A percentile compares a stretch with the other conserved stretches of the same genome.
These are phyloP conservation scores for Agarophyton chilense DNA, from an alignment of 23 red algal species.

Conservation along the genomic window DNA sequence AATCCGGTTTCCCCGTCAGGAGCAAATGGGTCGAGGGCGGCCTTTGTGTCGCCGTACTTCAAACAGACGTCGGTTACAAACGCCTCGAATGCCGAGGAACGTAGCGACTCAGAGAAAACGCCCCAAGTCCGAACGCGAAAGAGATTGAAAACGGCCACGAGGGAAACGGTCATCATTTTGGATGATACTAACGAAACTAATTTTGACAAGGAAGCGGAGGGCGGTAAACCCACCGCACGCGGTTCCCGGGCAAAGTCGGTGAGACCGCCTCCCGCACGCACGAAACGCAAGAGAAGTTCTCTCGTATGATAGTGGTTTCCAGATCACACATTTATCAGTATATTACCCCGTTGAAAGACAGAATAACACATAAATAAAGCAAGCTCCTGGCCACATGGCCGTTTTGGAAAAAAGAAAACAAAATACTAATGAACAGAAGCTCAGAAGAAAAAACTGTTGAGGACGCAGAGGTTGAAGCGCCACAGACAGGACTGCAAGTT, in stretches of 20 bases:
- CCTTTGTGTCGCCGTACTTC: constrained; percentile 8
- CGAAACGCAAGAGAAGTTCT: constrained; percentile 2
- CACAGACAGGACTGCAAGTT: not conserved
- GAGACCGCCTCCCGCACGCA: constrained; percentile 13
- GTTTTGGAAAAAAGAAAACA: not conserved
- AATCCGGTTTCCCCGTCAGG: not conserved
- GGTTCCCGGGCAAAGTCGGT: not conserved
- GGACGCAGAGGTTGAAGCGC: not conserved
- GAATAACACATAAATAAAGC: constrained; percentile 35
- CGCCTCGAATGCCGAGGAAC: not conserved
- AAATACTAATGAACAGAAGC: not conserved
- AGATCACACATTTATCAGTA: constrained; percentile 23
- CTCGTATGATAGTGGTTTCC: not conserved
- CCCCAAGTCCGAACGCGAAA: not conserved
- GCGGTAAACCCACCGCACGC: not conserved
- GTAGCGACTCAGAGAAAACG: not conserved
- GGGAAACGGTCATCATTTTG: not conserved
- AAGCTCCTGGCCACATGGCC: constrained; percentile 2
- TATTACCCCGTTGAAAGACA: constrained; percentile 28
- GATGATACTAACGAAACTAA: constrained; percentile 11
- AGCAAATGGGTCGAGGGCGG: not conserved
- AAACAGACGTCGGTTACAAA: not conserved
- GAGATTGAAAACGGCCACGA: not conserved
- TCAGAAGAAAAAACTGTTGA: constrained; percentile 7
- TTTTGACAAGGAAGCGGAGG: not conserved